Evolutionary conservation across 129 eudicot species (phyloP).

Genomic region (Tanacetum coccineum): DNA sequence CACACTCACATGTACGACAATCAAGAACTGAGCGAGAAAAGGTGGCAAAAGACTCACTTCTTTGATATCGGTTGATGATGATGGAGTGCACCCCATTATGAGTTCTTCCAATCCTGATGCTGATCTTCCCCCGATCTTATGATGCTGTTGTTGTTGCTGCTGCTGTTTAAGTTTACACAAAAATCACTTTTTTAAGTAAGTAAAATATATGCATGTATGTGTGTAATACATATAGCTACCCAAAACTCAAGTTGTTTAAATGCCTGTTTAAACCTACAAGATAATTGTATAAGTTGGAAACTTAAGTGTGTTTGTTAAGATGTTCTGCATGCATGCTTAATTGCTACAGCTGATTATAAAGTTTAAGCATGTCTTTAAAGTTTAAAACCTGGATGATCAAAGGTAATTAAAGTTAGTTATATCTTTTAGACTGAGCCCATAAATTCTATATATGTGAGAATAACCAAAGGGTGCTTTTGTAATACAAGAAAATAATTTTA

Average conservation of each 20-base stretch:
- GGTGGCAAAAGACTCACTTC: slow-evolving; percentile 46
- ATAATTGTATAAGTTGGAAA: too few species aligned
- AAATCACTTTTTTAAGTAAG: neutral
- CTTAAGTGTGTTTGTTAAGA: too few species aligned
- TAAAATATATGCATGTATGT: neutral
- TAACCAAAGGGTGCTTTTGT: too few species aligned
- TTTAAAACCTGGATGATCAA: too few species aligned
- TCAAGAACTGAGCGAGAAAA: slow-evolving; percentile 21
- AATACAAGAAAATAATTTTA: too few species aligned
- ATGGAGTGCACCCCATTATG: slow-evolving; percentile 91
- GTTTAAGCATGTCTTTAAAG: too few species aligned
- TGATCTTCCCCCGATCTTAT: slow-evolving; percentile 72
- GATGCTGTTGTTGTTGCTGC: slow-evolving; percentile 56
- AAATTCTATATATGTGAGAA: too few species aligned
- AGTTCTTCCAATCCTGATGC: slow-evolving; percentile 90
- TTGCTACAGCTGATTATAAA: too few species aligned
- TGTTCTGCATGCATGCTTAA: too few species aligned
- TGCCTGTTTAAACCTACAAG: neutral
- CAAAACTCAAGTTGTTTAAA: neutral
- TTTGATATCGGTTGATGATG: slow-evolving; percentile 52
- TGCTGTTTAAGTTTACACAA: slow-evolving; percentile 28
- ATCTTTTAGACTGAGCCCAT: too few species aligned
- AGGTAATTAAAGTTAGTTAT: too few species aligned
- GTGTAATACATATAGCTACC: neutral
- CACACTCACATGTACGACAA: too few species aligned